These are phyloP conservation scores for Xerocomus brunneocitrinus DNA, from an alignment of 768 basidiomycete genomes.

Conservation along the genomic window DNA sequence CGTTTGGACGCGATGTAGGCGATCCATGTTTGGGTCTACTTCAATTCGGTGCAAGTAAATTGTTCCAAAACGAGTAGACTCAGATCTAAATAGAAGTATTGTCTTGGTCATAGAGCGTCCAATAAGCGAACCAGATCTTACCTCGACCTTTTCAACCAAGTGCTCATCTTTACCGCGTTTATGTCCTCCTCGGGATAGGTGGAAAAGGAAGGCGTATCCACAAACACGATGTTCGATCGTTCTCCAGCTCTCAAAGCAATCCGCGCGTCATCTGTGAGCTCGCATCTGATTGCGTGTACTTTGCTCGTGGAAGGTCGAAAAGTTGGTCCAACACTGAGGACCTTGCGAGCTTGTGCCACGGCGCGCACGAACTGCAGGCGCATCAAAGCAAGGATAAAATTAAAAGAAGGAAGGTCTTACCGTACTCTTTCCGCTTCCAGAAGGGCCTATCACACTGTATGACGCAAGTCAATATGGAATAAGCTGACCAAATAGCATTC, in stretches of 20 bases:
- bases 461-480: neutral
- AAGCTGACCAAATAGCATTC: too few species aligned
- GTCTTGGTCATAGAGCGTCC: neutral
- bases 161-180: neutral
- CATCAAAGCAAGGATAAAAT: neutral
- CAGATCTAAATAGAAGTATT: conserved; percentile 2
- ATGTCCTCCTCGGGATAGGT: neutral
- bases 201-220: neutral
- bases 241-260: neutral
- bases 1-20: neutral
- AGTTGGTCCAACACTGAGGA: neutral
- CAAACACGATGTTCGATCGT: neutral
- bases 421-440: conserved; percentile 17
- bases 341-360: neutral
- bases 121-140: neutral
- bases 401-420: conserved; percentile 3
- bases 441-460: conserved; percentile 19
- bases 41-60: conserved; percentile 18
- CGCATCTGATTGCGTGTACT: conserved; percentile 12
- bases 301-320: neutral
- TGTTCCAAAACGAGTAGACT: conserved; percentile 4
- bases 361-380: conserved; percentile 6
- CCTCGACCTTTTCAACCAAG: conserved; percentile 10
- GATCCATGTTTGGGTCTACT: neutral
- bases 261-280: neutral